Base-by-base conservation (phyloP, 2,329 filamentous ascomycete species). In the Pyrenochaeta sp. region DNA sequence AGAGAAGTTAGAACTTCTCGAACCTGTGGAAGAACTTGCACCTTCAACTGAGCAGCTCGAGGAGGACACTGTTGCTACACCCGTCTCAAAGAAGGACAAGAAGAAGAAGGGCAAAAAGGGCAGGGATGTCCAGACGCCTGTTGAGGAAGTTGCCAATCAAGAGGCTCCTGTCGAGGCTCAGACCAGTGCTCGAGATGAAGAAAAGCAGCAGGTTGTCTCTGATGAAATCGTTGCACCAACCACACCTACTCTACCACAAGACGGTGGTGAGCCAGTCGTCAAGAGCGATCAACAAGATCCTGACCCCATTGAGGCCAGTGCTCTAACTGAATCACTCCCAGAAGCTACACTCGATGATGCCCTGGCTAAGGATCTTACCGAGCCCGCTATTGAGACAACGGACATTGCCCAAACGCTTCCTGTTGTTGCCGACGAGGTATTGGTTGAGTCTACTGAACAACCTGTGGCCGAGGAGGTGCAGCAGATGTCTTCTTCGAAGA, bases 41-140 rank as follows among this genome's bases (percentile, higher is more conserved):
- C 30, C 28, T 20, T 27, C 29, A 7, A 34, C 24, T 18, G 41
- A 46, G 10, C 22, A 19, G 18, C 11, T 17, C 1, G 10, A 20
- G 0, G 54, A 55, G 9, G 43, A 51, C 10, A 28, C 48, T 10
- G 38, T 34, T 39, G 38, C 41, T 2, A 19, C 45, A n/a, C 37
- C 51, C 9, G n/a, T 21, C 11, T 44, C 47, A 14, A 54, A 51
- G 39, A 53, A 56, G 10, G 45, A 58, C n/a, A 48, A 44, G 31
- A 55, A 61, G 27, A 59, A 62, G 46, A 62, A 61, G 36, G 48
- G 47, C 7, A 62, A 57, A 44, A 62, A 60, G 44, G 28, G 38
- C 10, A 54, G 48, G 31, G 41, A 34, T 19, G 11, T 20, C 20
- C 48, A 54, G 30, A 28, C 44, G 7, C 51, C 48, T 3, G 23